These are phyloP conservation scores for Rhamnella rubrinervis DNA, from an alignment of 331 rosid species.

Conservation along the genomic window DNA sequence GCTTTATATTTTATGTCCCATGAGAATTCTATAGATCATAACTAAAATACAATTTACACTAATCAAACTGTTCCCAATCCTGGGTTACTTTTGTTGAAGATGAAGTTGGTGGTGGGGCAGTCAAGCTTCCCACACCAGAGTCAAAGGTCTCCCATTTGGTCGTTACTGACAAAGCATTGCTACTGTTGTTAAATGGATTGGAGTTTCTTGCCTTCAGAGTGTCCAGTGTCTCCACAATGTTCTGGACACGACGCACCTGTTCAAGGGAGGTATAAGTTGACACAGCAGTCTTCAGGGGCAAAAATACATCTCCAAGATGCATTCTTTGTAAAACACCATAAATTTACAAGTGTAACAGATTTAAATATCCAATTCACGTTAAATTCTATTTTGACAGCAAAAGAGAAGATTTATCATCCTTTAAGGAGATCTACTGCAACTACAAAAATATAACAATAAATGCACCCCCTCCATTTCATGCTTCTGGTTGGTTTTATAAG, in stretches of 20 bases:
- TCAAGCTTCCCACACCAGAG: slow-evolving; percentile 68
- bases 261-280: slow-evolving; percentile 5
- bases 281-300: slow-evolving; percentile 11
- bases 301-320: not conserved
- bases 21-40: not conserved
- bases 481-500: not conserved
- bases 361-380: no score
- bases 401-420: not conserved
- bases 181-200: slow-evolving; percentile 41
- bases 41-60: slow-evolving; percentile 25
- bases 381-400: not conserved
- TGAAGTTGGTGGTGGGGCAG: slow-evolving; percentile 51
- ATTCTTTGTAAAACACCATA: not conserved
- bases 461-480: not conserved
- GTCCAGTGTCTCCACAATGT: slow-evolving; percentile 60
- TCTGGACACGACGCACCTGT: slow-evolving; percentile 81
- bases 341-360: not conserved
- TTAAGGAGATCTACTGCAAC: no score
- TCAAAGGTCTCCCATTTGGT: slow-evolving; percentile 67
- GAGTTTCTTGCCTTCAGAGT: slow-evolving; percentile 55
- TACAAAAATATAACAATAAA: not conserved
- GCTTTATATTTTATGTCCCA: slow-evolving; percentile 14
- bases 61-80: slow-evolving; percentile 54
- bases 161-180: slow-evolving; percentile 51
- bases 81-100: slow-evolving; percentile 49